Base-by-base conservation (phyloP, 441 rosid genomes). In the Gossypium davidsonii region DNA sequence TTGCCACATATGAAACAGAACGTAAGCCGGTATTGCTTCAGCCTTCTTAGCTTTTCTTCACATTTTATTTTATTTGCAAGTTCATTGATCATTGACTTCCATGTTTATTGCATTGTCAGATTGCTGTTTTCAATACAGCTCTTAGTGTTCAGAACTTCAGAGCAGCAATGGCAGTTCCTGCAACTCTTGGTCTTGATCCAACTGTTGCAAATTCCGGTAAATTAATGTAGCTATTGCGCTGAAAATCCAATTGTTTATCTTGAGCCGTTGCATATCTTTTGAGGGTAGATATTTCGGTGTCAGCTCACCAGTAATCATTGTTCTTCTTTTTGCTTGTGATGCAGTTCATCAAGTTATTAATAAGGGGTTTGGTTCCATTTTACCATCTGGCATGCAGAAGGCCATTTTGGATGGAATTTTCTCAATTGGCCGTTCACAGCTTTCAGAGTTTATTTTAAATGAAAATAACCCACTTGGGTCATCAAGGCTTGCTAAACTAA, bases 121-220 rank as follows among this genome's bases (percentile, higher is more conserved):
- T 90, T 86, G 95, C 99, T 23, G 73, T 79, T 53, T 89, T 84
- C 74, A 91, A 93, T 77, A 88, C 98, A 52, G 87, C 90, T 68
- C 92, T 92, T 68, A 91, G 98, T 25, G 77, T 92, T 78, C 86
- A 92, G 83, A 94, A 94, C 85, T 94, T 90, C 81, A 91, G 78
- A 84, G 95, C 97, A 71, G 94, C 98, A 72, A 91, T 88, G 97
- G 84, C 81, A 75, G 93, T 95, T 83, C 99, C 98, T 77, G 78
- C 94, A 80, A 86, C 95, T 44, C 88, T 90, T 53, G 99, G 98
- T 69, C 89, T 95, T 67, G 84, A 93, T 81, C 98, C 98, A 77
- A 77, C 81, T 28, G 25, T 93, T 44, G 98, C 99, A 57, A 87
- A 88, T 80, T 88, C 96, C 23, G 97, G 97, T 93, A 74, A 80